Base-by-base conservation (phyloP, 495 filamentous ascomycete species). In the Apiosordaria backusii region DNA sequence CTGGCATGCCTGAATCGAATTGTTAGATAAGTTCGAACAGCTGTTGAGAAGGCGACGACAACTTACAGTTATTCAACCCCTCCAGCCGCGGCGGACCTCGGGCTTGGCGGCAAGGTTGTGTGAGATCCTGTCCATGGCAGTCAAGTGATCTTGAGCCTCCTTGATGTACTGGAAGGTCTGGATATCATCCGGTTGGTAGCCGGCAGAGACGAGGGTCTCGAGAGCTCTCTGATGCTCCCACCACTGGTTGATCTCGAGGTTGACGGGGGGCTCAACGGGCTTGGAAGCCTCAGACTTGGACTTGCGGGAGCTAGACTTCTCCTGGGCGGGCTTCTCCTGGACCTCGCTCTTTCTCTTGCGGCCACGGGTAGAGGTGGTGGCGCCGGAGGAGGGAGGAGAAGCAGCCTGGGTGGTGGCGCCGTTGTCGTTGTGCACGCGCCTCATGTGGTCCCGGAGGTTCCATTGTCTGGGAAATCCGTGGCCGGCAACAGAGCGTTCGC, bases 361-460 rank as follows among this genome's bases (percentile, higher is more conserved):
- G 59, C 81, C 79, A 72, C 82, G 63, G 57, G 71, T 76, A 64
- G 80, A 67, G 24, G 70, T 60, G 29, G 70, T 65, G 61, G 74
- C 68, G 19, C 68, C 73, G 18, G 77, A 71, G 22, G 70, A 67
- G 25, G 76, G 70, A 27, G 80, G 77, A n/a, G 78, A 75, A 50
- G 78, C 71, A 7, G 75, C 65, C 66, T 73, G 74, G 55, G 73
- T 72, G 9, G 75, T 67, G 65, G 75, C 73, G 40, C 80, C 80
- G 64, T 79, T 86, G 79, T 92, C 91, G 78, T 93, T 90, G 79
- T 97, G 93, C 18, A 96, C 91, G 66, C 93, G 87, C 75, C 89
- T 89, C 92, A 96, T 96, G 81, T 97, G 93, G 82, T 97, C 93
- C 77, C 87, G 86, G 35, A 96, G 84, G 78, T 97, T 97, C 90